phyloP scores from a whole-genome alignment of 2,329 filamentous ascomycete genomes.

The Fusarium vanettenii region DNA sequence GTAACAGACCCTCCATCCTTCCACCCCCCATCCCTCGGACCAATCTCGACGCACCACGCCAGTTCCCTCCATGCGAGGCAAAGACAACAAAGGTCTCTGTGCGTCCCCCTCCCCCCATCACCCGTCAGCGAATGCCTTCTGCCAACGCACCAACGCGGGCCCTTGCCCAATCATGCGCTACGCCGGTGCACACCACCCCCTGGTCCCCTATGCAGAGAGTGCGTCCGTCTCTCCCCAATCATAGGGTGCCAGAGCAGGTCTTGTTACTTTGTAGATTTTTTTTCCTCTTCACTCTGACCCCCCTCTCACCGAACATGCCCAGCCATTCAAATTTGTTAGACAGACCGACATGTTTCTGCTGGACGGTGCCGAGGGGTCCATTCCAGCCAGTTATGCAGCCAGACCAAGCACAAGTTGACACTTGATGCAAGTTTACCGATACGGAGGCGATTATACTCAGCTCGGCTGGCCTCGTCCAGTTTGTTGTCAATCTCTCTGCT shows the following conservation, averaged over 20 bases:
- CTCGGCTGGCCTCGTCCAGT: slow-evolving; percentile 7
- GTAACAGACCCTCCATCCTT: slow-evolving; percentile 4
- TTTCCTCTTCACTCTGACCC: background rate
- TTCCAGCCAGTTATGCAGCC: slow-evolving; percentile 32
- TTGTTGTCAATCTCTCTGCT: background rate
- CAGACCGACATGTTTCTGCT: slow-evolving; percentile 31
- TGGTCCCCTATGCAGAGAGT: slow-evolving; percentile 14
- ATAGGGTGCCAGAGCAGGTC: slow-evolving; percentile 33
- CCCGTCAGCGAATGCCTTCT: slow-evolving; percentile 24
- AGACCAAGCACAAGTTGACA: slow-evolving; percentile 8
- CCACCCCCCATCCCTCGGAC: slow-evolving; percentile 9
- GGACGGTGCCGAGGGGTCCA: background rate
- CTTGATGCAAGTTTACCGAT: background rate
- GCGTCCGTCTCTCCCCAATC: slow-evolving; percentile 33
- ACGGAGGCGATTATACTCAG: slow-evolving; percentile 21
- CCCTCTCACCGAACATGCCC: slow-evolving; percentile 20
- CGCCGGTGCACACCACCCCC: slow-evolving; percentile 24
- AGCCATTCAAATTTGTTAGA: slow-evolving; percentile 32
- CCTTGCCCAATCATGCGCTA: slow-evolving; percentile 45
- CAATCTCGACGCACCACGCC: slow-evolving; percentile 37
- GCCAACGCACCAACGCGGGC: slow-evolving; percentile 35
- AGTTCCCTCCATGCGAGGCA: slow-evolving; percentile 40
- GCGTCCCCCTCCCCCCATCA: slow-evolving; percentile 16
- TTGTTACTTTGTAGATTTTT: slow-evolving; percentile 16
- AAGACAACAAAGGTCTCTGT: slow-evolving; percentile 36